Evolutionary conservation across 1,139 yeast species (phyloP), one percentile per base, ranked within the genome.

Genomic region (Magnusiomyces ingens): DNA sequence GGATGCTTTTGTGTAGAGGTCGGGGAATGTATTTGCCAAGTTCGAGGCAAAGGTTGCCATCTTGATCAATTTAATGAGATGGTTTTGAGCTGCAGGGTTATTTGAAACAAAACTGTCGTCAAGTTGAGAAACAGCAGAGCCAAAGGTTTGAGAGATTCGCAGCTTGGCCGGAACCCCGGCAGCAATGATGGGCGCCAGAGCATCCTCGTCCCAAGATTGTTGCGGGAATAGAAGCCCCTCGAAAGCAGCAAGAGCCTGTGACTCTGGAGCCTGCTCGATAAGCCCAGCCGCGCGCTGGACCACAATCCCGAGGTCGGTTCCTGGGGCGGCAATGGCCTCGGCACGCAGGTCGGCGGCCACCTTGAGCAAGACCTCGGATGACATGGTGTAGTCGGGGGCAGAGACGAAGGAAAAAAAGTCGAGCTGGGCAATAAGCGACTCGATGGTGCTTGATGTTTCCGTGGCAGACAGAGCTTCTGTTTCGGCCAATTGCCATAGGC

Each of bases 21-120:
- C 47, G 13, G 55, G 53, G 26, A 47, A 53, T 6, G 37, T 13
- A 37, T 48, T 32, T 10, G 49, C 50, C 8, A 53, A 13, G 10
- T 49, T 47, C 41, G 50, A 50, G 11, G 51, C 44, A 43, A 53
- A 53, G 13, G 50, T 52, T 19, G 51, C 47, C 26, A 47, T 42
- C 26, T 53, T 53, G 13, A 53, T 36, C 38, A 53, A 35, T 26
- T 26, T 26, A 26, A 8, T 26, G 8, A 26, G 32, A 26, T 26
- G n/a, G n/a, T n/a, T n/a, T n/a, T n/a, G n/a, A n/a, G n/a, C 32
- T 8, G 32, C 32, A 26, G 8, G 8, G 32, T 8, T 26, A 26
- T 26, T 26, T 5, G 32, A 26, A 26, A 26, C 8, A 26, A 8
- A 4, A 8, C 32, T 8, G 8, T 26, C 32, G 8, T 26, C 32